A percentile compares a stretch with the other conserved stretches of the same genome.
Evolutionary conservation across 768 basidiomycete species (phyloP).

Genomic region (Rhizopogon roseolus): DNA sequence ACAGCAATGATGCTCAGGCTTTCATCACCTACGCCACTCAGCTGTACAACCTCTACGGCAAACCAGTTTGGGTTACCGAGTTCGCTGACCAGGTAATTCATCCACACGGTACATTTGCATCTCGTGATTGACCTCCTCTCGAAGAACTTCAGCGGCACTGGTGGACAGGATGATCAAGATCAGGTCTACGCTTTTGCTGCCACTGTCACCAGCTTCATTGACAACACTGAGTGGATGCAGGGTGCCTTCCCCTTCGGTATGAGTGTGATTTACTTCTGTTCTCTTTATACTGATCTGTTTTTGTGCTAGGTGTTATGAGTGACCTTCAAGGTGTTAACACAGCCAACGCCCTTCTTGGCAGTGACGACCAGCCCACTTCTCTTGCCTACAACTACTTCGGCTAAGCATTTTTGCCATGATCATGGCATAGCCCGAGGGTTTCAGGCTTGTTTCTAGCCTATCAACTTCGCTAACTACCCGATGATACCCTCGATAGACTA

Average conservation of each 20-base stretch:
- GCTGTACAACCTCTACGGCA: conserved; percentile 40
- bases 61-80: conserved; percentile 61
- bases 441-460: conserved; percentile 4
- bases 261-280: conserved; percentile 8
- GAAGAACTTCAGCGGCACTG: conserved; percentile 50
- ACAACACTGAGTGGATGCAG: conserved; percentile 31
- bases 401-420: conserved; percentile 3
- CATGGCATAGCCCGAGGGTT: not conserved
- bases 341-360: conserved; percentile 46
- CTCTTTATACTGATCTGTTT: conserved; percentile 5
- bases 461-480: not conserved
- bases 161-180: conserved; percentile 32
- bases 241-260: conserved; percentile 60
- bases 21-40: conserved; percentile 49
- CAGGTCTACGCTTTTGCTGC: conserved; percentile 48
- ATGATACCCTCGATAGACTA: conserved; percentile 2
- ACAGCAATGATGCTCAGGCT: conserved; percentile 44
- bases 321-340: conserved; percentile 53
- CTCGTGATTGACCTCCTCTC: not conserved
- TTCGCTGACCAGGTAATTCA: conserved; percentile 57
- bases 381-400: conserved; percentile 51
- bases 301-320: conserved; percentile 46
- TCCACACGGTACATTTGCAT: not conserved
- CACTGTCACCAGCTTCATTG: conserved; percentile 39
- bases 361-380: conserved; percentile 40